These are phyloP conservation scores for Cyclanthera cordifolia DNA, from an alignment of 306 rosid genomes.

Conservation along the genomic window DNA sequence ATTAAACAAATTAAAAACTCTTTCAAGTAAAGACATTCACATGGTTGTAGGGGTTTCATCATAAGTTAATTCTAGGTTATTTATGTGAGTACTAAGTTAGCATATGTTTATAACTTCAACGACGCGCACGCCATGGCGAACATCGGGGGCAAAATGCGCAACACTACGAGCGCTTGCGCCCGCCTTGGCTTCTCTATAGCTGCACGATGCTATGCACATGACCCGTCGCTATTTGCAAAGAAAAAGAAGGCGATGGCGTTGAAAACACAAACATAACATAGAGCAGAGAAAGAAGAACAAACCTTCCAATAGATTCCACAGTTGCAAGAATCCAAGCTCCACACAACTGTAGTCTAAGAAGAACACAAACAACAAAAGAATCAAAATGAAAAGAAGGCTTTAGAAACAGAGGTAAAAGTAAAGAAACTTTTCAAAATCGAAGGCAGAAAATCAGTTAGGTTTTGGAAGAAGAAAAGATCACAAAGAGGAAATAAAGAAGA, in stretches of 20 bases:
- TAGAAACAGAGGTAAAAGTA: background rate
- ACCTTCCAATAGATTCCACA: background rate
- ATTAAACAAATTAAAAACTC: background rate
- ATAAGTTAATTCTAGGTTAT: no score
- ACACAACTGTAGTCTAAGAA: background rate
- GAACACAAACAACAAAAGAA: background rate
- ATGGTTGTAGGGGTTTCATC: no score
- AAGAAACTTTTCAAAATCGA: background rate
- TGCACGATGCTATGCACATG: no score
- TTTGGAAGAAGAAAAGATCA: background rate
- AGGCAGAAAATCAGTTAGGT: background rate
- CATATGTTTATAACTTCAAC: no score
- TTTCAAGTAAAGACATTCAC: no score
- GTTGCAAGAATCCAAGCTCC: background rate
- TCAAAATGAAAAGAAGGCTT: background rate
- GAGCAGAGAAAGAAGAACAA: background rate
- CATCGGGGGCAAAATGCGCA: no score
- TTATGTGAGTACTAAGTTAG: no score
- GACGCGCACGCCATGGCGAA: no score
- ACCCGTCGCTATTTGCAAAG: no score
- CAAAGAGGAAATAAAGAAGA: background rate
- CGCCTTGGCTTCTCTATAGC: no score
- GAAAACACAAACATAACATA: background rate
- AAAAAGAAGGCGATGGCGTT: no score
- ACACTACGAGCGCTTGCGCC: no score